Evolutionary conservation across 768 basidiomycete genomes (phyloP), one percentile per base, ranked within the genome.

Genomic region (Trametopsis cervina): DNA sequence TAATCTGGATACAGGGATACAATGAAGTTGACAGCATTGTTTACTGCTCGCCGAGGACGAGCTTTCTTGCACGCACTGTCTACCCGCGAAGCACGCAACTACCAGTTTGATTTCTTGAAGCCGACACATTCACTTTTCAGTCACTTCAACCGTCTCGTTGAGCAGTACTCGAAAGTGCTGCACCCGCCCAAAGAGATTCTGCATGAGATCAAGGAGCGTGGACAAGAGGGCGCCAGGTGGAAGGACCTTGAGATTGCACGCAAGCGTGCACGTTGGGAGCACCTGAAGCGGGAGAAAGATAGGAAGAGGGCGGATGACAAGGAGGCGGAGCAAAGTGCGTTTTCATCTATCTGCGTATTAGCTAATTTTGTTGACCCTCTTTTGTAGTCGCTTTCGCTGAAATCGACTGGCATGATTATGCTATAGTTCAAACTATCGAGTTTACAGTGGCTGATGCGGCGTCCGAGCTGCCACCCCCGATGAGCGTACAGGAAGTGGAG

Each of bases 371-470:
- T 47, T 20, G 23, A 18, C 20, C 29, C 44, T n/a, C n/a, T 13
- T 35, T 21, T 15, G 4, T 51, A 86, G 89, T 82, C 66, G 95
- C 94, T 4, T 94, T 96, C 60, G 90, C 92, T 38, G 90, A 94
- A 62, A 97, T 99, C 57, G 96, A 99, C 62, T 99, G 96, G 96
- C 92, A 99, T 60, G 96, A 98, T 63, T 98, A 96, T 68, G 91
- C 93, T 35, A 90, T 96, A 47, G 96, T 97, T 4, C 92, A 97
- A 62, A 96, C 93, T 17, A 93, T 96, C 57, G 96, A 99, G 61
- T 99, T 98, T 61, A 98, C 96, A 13, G 79, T 82, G 26, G 89
- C 87, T 6, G 96, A 99, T 62, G 83, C 89, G 47, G 81, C 82
- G 35, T 81, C 89, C 10, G 94, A 98, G 60, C 74, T 99, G 21